Conservation (phyloP, 805 yeast species). For the Sugiyamaella chiloensis region DNA sequence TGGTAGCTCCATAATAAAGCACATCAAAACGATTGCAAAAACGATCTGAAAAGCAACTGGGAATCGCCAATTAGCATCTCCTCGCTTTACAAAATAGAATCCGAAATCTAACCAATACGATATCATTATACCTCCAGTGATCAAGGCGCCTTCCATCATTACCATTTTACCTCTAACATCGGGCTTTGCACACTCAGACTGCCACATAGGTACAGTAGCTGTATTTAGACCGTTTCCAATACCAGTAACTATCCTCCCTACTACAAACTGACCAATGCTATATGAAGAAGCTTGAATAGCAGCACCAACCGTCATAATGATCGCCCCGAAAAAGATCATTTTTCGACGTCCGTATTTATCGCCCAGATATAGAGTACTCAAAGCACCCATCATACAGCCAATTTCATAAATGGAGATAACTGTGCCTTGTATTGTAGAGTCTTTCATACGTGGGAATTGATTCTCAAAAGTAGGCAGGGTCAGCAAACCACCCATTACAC, state of each 20-base stretch:
- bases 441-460: slow-evolving; percentile 22
- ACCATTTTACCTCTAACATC: slow-evolving; percentile 57
- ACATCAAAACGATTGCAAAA: slow-evolving; percentile 41
- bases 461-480: slow-evolving; percentile 44
- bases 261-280: slow-evolving; percentile 22
- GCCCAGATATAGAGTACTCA: slow-evolving; percentile 47
- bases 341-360: slow-evolving; percentile 48
- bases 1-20: slow-evolving; percentile 55
- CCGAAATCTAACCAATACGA: slow-evolving; percentile 32
- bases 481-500: slow-evolving; percentile 74
- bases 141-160: slow-evolving; percentile 23
- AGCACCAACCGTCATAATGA: slow-evolving; percentile 50
- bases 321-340: slow-evolving; percentile 47
- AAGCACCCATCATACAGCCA: slow-evolving; percentile 49
- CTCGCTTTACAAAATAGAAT: slow-evolving; percentile 17
- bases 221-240: slow-evolving; percentile 74
- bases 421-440: slow-evolving; percentile 24
- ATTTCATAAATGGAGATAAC: slow-evolving; percentile 38
- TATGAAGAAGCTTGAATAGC: slow-evolving; percentile 40
- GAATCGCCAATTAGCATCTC: slow-evolving; percentile 32
- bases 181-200: slow-evolving; percentile 68
- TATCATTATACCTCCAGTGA: slow-evolving; percentile 32
- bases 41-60: slow-evolving; percentile 25
- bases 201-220: slow-evolving; percentile 81
- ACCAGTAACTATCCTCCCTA: slow-evolving; percentile 72